Conservation (phyloP, 1,139 yeast species). For the Kluyveromyces sp. region DNA sequence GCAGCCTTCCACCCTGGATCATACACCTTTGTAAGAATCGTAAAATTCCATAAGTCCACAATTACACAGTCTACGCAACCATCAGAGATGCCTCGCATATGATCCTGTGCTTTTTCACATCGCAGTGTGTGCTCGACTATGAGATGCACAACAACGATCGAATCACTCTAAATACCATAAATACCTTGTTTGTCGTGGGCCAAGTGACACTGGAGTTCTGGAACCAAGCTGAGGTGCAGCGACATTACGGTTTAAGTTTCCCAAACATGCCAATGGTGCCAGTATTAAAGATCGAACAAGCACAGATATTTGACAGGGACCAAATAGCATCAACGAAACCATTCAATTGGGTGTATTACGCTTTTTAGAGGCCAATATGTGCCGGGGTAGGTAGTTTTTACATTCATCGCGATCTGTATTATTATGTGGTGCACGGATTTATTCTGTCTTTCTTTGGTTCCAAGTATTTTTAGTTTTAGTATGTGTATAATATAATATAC, state of each 20-base stretch:
- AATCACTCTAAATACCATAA: conserved; percentile 19
- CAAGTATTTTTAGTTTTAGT: no score
- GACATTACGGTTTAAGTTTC: not conserved
- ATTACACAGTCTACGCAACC: conserved; percentile 18
- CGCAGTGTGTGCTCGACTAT: conserved; percentile 21
- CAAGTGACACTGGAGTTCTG: conserved; percentile 14
- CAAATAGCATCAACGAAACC: conserved; percentile 14
- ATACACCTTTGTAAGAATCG: conserved; percentile 17
- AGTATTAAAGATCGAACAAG: conserved; percentile 18
- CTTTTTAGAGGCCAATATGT: not conserved
- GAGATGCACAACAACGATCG: conserved; percentile 17
- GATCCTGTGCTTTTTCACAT: conserved; percentile 27
- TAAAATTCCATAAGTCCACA: conserved; percentile 17
- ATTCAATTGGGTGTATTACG: conserved; percentile 10
- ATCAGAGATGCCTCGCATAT: conserved; percentile 15
- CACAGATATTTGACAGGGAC: conserved; percentile 19
- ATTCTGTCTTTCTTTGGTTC: no score
- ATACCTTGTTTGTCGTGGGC: conserved; percentile 21
- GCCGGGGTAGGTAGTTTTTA: not conserved
- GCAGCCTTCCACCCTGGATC: conserved; percentile 8
- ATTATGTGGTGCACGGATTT: not conserved
- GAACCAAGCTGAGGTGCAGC: conserved; percentile 4
- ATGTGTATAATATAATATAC: no score
- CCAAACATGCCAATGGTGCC: conserved; percentile 3
- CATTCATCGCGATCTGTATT: not conserved